These are phyloP conservation scores for Xanthoconium stramineum DNA, from an alignment of 768 basidiomycete genomes.

Conservation along the genomic window DNA sequence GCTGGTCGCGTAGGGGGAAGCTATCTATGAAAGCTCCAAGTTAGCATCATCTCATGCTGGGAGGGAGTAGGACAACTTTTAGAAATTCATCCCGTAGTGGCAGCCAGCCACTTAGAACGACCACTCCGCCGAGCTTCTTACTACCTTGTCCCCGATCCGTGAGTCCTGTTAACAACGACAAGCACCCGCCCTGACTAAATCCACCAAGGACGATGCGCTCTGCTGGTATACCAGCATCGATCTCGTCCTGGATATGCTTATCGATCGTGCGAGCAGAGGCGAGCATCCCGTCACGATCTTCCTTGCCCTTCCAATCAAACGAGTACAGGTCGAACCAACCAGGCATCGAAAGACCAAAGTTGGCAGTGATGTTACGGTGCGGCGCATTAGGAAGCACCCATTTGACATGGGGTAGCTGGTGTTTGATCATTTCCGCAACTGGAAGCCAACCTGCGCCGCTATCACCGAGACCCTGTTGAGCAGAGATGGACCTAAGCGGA, in stretches of 20 bases:
- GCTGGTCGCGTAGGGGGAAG: constrained; percentile 51
- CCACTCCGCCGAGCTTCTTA: constrained; percentile 69
- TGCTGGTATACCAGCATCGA: constrained; percentile 64
- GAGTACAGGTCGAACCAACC: constrained; percentile 79
- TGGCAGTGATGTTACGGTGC: constrained; percentile 63
- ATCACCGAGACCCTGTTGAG: constrained; percentile 67
- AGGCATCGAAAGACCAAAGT: constrained; percentile 66
- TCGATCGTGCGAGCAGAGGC: constrained; percentile 59
- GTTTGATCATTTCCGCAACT: constrained; percentile 65
- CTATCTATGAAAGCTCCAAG: constrained; percentile 44
- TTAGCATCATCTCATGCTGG: background rate
- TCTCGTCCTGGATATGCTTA: constrained; percentile 68
- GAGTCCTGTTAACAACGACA: constrained; percentile 72
- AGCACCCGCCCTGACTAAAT: constrained; percentile 82
- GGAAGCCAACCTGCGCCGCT: constrained; percentile 74
- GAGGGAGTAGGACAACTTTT: constrained; percentile 40
- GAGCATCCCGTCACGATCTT: constrained; percentile 65
- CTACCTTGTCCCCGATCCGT: constrained; percentile 28
- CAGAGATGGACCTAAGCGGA: background rate
- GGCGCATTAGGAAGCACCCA: constrained; percentile 59
- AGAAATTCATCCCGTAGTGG: constrained; percentile 65
- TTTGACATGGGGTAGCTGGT: constrained; percentile 69
- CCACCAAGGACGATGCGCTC: constrained; percentile 81
- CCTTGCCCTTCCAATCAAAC: constrained; percentile 54
- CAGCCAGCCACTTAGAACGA: constrained; percentile 76